Conservation (phyloP, 371 early-diverging fungal species). For the Mucor racemosus region DNA sequence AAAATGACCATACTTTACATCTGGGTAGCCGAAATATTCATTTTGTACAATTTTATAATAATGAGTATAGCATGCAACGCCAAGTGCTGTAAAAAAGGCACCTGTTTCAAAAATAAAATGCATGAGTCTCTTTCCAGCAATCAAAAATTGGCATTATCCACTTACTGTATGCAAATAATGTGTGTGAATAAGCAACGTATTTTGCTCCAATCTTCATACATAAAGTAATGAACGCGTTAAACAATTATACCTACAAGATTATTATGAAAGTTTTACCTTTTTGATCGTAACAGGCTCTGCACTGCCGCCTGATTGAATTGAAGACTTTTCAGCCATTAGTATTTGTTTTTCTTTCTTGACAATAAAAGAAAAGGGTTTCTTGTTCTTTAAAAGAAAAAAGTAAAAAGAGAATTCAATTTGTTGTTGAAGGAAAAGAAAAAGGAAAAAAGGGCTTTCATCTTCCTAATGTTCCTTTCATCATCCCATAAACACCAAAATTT, state of each 20-base stretch:
- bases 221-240: constrained; percentile 3
- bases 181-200: constrained; percentile 69
- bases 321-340: constrained; percentile 29
- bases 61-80: constrained; percentile 72
- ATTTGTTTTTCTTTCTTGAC: neutral
- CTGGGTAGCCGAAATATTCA: constrained; percentile 79
- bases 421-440: constrained; percentile 1
- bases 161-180: constrained; percentile 68
- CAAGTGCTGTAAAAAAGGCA: constrained; percentile 75
- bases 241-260: no score
- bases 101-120: constrained; percentile 35
- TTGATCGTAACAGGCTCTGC: constrained; percentile 18
- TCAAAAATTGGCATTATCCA: constrained; percentile 8
- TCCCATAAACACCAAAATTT: neutral
- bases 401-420: neutral
- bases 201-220: constrained; percentile 59
- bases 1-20: constrained; percentile 42
- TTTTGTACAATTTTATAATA: constrained; percentile 82
- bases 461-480: constrained; percentile 4
- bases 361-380: neutral
- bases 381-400: no score
- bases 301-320: constrained; percentile 13
- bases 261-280: constrained; percentile 7
- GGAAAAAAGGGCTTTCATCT: neutral
- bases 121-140: neutral